Evolutionary conservation across 2,329 filamentous ascomycete genomes (phyloP).

Genomic region (Diaporthe batatas): DNA sequence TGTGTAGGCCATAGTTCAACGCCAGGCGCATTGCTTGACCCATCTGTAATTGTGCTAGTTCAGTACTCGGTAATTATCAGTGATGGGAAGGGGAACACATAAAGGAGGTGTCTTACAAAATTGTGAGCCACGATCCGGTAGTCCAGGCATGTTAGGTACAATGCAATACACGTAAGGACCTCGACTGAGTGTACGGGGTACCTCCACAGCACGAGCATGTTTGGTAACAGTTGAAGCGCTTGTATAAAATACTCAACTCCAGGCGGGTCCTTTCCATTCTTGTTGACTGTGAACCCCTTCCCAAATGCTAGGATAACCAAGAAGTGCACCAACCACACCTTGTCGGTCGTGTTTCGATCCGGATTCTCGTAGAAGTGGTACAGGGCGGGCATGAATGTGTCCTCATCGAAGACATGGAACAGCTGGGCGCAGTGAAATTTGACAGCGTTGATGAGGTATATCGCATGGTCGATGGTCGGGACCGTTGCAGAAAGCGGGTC

Average conservation of each 20-base stretch:
- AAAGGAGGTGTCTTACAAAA: not conserved
- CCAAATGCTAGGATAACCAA: constrained; percentile 67
- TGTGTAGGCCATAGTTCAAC: constrained; percentile 64
- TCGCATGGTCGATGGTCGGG: constrained; percentile 64
- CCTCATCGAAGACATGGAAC: constrained; percentile 67
- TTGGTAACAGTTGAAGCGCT: constrained; percentile 53
- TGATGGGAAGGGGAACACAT: no score
- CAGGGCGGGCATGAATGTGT: constrained; percentile 58
- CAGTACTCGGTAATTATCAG: not conserved
- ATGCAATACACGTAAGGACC: constrained; percentile 62
- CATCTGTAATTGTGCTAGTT: constrained; percentile 51
- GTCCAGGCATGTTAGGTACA: constrained; percentile 56
- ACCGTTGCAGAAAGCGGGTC: constrained; percentile 59
- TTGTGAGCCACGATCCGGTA: constrained; percentile 22
- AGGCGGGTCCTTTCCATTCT: constrained; percentile 55
- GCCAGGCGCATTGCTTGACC: constrained; percentile 66
- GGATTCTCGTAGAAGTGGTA: constrained; percentile 47
- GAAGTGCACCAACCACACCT: constrained; percentile 67
- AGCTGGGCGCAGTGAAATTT: constrained; percentile 68
- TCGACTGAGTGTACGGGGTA: constrained; percentile 50
- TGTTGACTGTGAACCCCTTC: constrained; percentile 63
- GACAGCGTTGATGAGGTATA: constrained; percentile 67
- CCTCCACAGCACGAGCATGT: constrained; percentile 29
- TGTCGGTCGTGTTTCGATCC: constrained; percentile 39
- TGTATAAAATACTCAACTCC: constrained; percentile 62